Percentiles rank a stretch among this genome's conserved stretches.
These are phyloP conservation scores for Trypanosoma boissoni DNA, from an alignment of 208 protist species.

Conservation along the genomic window DNA sequence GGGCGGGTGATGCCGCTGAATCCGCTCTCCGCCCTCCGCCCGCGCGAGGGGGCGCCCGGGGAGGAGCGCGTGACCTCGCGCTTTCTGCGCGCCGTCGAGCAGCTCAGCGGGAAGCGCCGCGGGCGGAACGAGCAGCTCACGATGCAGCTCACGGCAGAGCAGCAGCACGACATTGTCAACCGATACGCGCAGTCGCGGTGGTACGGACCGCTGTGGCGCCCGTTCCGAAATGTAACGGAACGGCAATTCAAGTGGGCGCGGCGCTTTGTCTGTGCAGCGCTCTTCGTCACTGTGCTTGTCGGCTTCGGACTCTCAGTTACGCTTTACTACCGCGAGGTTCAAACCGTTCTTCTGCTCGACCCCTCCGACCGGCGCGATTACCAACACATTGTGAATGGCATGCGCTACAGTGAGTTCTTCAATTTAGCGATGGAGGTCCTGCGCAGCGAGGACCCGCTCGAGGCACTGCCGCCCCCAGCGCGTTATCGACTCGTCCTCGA, in stretches of 20 bases:
- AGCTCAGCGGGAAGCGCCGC: constrained; percentile 20
- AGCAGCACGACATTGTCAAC: constrained; percentile 57
- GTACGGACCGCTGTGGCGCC: constrained; percentile 45
- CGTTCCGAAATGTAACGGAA: constrained; percentile 48
- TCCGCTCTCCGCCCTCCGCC: constrained; percentile 15
- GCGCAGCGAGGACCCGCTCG: constrained; percentile 60
- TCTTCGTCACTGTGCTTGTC: constrained; percentile 11
- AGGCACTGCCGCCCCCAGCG: constrained; percentile 50
- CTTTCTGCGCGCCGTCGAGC: constrained; percentile 35
- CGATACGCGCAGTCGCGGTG: constrained; percentile 49
- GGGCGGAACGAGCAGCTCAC: constrained; percentile 23
- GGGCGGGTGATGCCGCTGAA: constrained; percentile 27
- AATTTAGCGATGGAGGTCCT: constrained; percentile 41
- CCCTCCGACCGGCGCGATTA: constrained; percentile 64
- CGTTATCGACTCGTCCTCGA: constrained; percentile 61
- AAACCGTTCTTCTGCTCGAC: constrained; percentile 39
- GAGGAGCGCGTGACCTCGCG: constrained; percentile 33
- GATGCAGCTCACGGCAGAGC: constrained; percentile 50
- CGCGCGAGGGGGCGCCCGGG: neutral
- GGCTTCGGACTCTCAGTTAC: constrained; percentile 21
- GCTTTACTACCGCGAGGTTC: constrained; percentile 58
- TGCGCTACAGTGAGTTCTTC: constrained; percentile 75
- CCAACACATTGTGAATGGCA: constrained; percentile 54
- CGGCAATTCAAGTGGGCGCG: constrained; percentile 42
- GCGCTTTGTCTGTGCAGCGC: constrained; percentile 30